phyloP scores from a whole-genome alignment of 495 filamentous ascomycete species.

The Lophium mytilinum region DNA sequence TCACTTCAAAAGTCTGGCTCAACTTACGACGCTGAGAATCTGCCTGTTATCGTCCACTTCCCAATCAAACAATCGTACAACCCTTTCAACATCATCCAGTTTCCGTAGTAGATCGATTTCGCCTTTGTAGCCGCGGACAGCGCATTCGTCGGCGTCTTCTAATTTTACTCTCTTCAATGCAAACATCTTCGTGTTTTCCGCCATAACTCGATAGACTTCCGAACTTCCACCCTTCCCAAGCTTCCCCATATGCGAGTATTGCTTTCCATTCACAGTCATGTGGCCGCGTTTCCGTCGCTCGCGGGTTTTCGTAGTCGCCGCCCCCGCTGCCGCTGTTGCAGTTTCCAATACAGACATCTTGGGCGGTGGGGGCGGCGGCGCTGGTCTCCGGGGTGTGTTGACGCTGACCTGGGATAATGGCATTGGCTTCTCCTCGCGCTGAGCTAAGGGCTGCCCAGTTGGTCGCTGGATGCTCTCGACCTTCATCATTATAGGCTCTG shows the following conservation, averaged over 20 bases:
- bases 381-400: slow-evolving; percentile 77
- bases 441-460: slow-evolving; percentile 42
- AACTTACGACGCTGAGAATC: slow-evolving; percentile 67
- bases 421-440: slow-evolving; percentile 45
- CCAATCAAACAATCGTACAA: slow-evolving; percentile 83
- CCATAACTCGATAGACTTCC: slow-evolving; percentile 93
- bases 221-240: slow-evolving; percentile 88
- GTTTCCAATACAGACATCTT: slow-evolving; percentile 95
- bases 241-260: slow-evolving; percentile 78
- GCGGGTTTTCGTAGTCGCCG: slow-evolving; percentile 57
- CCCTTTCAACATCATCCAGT: slow-evolving; percentile 73
- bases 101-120: slow-evolving; percentile 89
- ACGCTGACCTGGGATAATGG: slow-evolving; percentile 60
- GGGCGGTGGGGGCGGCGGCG: slow-evolving; percentile 68
- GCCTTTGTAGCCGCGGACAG: slow-evolving; percentile 85
- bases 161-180: slow-evolving; percentile 88
- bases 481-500: slow-evolving; percentile 8
- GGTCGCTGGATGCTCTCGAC: slow-evolving; percentile 8
- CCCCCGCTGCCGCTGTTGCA: slow-evolving; percentile 76
- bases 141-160: slow-evolving; percentile 76
- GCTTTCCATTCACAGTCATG: slow-evolving; percentile 82
- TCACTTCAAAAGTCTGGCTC: background rate
- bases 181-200: slow-evolving; percentile 90
- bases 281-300: slow-evolving; percentile 66
- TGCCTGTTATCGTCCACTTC: slow-evolving; percentile 87